A percentile compares a stretch with the other conserved stretches of the same genome.
phyloP scores from a whole-genome alignment of 805 yeast species.

The Naumovozyma castellii region DNA sequence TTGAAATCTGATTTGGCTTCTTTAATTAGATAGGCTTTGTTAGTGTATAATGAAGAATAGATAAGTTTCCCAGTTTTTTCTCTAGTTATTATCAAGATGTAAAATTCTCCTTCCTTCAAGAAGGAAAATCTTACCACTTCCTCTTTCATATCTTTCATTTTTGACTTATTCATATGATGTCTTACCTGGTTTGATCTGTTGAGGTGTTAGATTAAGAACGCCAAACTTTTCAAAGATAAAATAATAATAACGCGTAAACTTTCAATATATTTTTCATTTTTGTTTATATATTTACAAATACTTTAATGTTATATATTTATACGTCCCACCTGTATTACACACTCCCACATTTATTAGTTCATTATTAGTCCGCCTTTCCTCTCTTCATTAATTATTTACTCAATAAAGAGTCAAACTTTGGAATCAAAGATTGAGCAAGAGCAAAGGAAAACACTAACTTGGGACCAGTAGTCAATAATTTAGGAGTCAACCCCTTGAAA shows the following conservation, averaged over 20 bases:
- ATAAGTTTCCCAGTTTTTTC: slow-evolving; percentile 9
- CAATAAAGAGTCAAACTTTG: slow-evolving; percentile 78
- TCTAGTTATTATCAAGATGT: slow-evolving; percentile 11
- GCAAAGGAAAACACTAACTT: slow-evolving; percentile 97
- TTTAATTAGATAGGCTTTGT: slow-evolving; percentile 7
- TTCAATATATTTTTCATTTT: too few relatives aligned
- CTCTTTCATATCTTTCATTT: too few relatives aligned
- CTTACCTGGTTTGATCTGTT: too few relatives aligned
- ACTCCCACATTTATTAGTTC: neutral
- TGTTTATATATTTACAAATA: neutral
- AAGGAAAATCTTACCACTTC: neutral
- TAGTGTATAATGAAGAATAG: slow-evolving; percentile 13
- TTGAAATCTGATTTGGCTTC: slow-evolving; percentile 8
- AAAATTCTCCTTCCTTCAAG: slow-evolving; percentile 1
- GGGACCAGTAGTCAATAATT: slow-evolving; percentile 94
- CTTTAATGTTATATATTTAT: neutral
- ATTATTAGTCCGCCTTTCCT: neutral
- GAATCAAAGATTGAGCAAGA: slow-evolving; percentile 91
- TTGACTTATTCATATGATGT: too few relatives aligned
- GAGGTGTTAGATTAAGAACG: too few relatives aligned
- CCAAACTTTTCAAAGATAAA: neutral
- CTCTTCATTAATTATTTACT: neutral
- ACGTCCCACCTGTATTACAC: neutral
- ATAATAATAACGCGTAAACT: too few relatives aligned
- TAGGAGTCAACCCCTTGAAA: slow-evolving; percentile 95